Conservation (phyloP, 176 grass and related monocot genomes). For the Musa itinerans region DNA sequence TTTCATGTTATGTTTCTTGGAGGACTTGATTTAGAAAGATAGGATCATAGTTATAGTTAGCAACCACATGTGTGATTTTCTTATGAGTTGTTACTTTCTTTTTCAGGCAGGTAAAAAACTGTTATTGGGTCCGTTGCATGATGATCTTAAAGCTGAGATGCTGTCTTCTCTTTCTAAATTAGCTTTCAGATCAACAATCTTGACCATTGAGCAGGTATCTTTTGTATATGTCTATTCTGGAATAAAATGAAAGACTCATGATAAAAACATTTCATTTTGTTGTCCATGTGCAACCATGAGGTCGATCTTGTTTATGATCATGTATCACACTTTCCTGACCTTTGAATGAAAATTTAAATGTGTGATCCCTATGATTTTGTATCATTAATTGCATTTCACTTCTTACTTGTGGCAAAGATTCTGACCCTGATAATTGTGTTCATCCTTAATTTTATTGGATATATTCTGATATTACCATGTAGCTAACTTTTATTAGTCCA, state of each 20-base stretch:
- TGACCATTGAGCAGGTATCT: conserved; percentile 49
- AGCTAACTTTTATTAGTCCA: too few species aligned
- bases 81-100: background rate
- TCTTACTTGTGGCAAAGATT: background rate
- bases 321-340: background rate
- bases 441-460: background rate
- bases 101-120: conserved; percentile 54
- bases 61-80: background rate
- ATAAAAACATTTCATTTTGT: background rate
- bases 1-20: background rate
- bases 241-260: background rate
- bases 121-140: conserved; percentile 37
- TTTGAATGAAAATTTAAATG: background rate
- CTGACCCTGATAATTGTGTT: background rate
- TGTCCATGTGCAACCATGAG: background rate
- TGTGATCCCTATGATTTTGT: background rate
- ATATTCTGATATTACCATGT: background rate
- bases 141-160: conserved; percentile 59
- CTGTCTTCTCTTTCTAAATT: conserved; percentile 57
- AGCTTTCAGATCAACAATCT: conserved; percentile 44
- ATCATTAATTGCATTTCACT: background rate
- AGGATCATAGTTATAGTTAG: background rate
- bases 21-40: background rate
- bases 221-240: background rate
- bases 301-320: background rate